Evolutionary conservation across 2,329 filamentous ascomycete genomes (phyloP).

Genomic region (Taxawa tesnikishii): DNA sequence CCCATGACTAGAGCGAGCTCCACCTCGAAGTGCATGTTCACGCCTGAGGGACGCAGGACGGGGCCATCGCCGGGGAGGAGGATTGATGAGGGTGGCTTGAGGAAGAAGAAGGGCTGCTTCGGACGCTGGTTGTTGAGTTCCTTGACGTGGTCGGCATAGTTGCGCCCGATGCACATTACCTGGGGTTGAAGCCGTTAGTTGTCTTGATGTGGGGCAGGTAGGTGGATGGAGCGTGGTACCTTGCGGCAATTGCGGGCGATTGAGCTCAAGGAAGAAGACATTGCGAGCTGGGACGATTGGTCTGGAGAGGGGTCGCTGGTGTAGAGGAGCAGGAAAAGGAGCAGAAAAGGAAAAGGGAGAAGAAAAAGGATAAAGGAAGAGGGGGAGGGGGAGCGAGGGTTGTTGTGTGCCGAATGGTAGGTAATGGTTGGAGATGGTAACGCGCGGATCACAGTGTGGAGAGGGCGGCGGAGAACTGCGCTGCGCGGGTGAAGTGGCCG

Average conservation of each 20-base stretch:
- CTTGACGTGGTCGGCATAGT: constrained; percentile 93
- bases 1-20: constrained; percentile 86
- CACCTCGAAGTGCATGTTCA: constrained; percentile 86
- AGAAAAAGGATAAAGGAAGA: too few relatives aligned
- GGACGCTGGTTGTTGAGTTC: constrained; percentile 81
- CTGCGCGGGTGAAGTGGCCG: too few relatives aligned
- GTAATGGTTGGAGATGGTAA: too few relatives aligned
- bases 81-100: constrained; percentile 84
- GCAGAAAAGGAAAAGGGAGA: too few relatives aligned
- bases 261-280: constrained; percentile 21
- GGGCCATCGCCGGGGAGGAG: constrained; percentile 67
- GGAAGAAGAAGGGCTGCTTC: constrained; percentile 97
- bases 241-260: constrained; percentile 35
- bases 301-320: too few relatives aligned
- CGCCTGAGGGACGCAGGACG: constrained; percentile 68
- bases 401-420: too few relatives aligned
- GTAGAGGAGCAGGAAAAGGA: neutral
- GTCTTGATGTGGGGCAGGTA: neutral
- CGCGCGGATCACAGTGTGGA: too few relatives aligned
- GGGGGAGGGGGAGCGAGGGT: too few relatives aligned
- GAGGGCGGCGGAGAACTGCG: too few relatives aligned
- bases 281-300: too few relatives aligned
- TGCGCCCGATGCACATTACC: constrained; percentile 86
- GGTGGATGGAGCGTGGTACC: constrained; percentile 17
- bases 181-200: too few relatives aligned